These are phyloP conservation scores for Thraustochytrium sp. DNA, from an alignment of 352 stramenopile genomes.

Conservation along the genomic window DNA sequence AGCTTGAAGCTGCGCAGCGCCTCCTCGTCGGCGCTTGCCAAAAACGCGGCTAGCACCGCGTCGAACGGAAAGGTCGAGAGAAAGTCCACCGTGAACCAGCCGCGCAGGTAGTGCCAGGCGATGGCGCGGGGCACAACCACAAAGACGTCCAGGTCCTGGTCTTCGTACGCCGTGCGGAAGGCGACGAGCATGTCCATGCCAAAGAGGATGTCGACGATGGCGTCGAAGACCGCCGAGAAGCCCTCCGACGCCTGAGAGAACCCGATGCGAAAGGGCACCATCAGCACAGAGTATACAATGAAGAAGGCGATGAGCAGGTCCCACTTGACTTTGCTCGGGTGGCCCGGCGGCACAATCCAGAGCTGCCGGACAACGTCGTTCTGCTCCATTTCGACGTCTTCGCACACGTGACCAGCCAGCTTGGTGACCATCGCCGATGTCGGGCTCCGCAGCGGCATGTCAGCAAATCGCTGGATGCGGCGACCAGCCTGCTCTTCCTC, in stretches of 20 bases:
- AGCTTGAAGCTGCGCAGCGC: conserved; percentile 63
- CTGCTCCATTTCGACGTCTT: conserved; percentile 37
- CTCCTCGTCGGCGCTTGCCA: conserved; percentile 27
- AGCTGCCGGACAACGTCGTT: conserved; percentile 40
- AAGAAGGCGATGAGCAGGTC: conserved; percentile 49
- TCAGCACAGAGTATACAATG: conserved; percentile 78
- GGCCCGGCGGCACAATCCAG: conserved; percentile 43
- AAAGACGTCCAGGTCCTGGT: conserved; percentile 64
- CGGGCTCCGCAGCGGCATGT: not conserved
- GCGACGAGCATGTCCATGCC: conserved; percentile 72
- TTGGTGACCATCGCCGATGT: not conserved
- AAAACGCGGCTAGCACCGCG: conserved; percentile 35
- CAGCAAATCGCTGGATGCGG: too few relatives aligned
- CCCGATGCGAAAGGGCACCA: conserved; percentile 75
- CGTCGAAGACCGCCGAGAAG: conserved; percentile 62
- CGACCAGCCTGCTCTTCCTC: too few relatives aligned
- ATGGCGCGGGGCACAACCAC: conserved; percentile 62
- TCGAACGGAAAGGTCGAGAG: conserved; percentile 54
- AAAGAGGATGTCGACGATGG: conserved; percentile 72
- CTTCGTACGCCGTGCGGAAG: conserved; percentile 70
- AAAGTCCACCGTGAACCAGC: conserved; percentile 54
- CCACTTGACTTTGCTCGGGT: conserved; percentile 43
- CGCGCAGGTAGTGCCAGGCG: conserved; percentile 52
- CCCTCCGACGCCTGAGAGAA: conserved; percentile 63
- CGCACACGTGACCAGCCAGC: not conserved